Base-by-base conservation (phyloP, 2,329 filamentous ascomycete genomes). In the Sclerotinia trifoliorum region DNA sequence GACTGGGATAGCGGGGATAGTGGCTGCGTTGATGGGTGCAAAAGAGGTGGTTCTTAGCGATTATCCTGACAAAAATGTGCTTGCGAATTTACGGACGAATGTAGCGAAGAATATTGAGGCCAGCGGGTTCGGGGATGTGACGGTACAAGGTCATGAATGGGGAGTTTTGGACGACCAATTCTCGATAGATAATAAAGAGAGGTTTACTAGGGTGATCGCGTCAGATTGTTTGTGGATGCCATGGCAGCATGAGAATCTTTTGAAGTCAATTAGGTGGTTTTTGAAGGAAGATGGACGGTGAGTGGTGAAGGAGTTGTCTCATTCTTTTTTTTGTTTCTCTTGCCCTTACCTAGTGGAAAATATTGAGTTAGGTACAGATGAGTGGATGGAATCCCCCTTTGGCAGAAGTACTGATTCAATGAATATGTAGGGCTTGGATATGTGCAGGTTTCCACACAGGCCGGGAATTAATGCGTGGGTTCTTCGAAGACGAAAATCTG, bases 201-300 rank as follows among this genome's bases (percentile, higher is more conserved):
- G 68, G 1, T 91, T 88, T 75, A 86, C 86, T 57, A 84, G 88
- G 68, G 81, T 93, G 52, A 78, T 92, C n/a, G 87, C 87, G 0
- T 88, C 88, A 70, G 90, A 93, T 78, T 92, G 90, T 74, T 83
- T 91, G 68, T 93, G 90, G 90, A 91, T 92, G 88, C 85, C 86
- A 1, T 84, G 84, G 80, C 85, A 92, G 80, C 90, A 93, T 78
- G 82, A 78, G n/a, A 90, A 88, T 77, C 82, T 93, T 35, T 83
- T 83, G 58, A 78, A 76, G 54, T 90, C 88, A 32, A 86, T 92
- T 75, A 78, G 82, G 6, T 86, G 87, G 78, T 90, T 92, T 75
- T 80, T 92, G 24, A 79, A 77, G 1, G 75, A 72, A 57, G 1
- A 77, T 74, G 21, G 84, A 2, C 81, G 85, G 65, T 67, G 35